Evolutionary conservation across 202 grass and related monocot species (phyloP), one percentile per base, ranked within the genome.

Genomic region (Dendrocalamus latiflorus): DNA sequence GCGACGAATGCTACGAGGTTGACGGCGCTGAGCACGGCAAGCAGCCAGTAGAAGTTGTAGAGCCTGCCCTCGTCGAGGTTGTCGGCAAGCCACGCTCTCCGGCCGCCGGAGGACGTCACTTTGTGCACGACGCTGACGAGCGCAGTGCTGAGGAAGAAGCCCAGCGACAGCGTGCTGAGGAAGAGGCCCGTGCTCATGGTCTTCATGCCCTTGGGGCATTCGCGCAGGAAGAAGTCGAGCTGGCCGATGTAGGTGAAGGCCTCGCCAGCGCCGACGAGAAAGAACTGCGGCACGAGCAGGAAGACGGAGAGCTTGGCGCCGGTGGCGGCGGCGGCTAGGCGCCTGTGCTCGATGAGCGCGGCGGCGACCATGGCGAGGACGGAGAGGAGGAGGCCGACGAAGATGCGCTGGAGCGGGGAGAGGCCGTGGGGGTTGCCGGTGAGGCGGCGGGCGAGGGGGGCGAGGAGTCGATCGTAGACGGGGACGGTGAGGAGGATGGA

Each of bases 141-240:
- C 2, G 69, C 81, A 4, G 90, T 87, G 86, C 93, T 97, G 4
- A 97, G 53, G 83, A 97, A 97, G 85, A 87, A 91, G 3, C 93
- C 93, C 0, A 97, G 72, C 5, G 93, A 87, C 9, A 93, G 77
- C 10, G 93, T 93, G 93, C 74, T 88, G 16, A 96, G 83, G 84
- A 96, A 96, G 36, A 96, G 85, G 4, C 90, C 93, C 0, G 92
- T 94, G 84, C 92, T 94, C 86, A 94, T 91, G 6, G 92, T 94
- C 86, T 94, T 94, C 92, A 91, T 94, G 42, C 89, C 92, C 49
- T 82, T 73, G 1, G 92, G 92, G 51, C 92, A 91, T 53, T 94
- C 92, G 18, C 81, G 64, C 0, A 94, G 75, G 85, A 94, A 94
- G 81, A 94, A 94, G 24, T 94, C 92, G 33, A 94, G 72, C 61